phyloP scores from a whole-genome alignment of 2,329 filamentous ascomycete genomes.

The Penicillium sp. region DNA sequence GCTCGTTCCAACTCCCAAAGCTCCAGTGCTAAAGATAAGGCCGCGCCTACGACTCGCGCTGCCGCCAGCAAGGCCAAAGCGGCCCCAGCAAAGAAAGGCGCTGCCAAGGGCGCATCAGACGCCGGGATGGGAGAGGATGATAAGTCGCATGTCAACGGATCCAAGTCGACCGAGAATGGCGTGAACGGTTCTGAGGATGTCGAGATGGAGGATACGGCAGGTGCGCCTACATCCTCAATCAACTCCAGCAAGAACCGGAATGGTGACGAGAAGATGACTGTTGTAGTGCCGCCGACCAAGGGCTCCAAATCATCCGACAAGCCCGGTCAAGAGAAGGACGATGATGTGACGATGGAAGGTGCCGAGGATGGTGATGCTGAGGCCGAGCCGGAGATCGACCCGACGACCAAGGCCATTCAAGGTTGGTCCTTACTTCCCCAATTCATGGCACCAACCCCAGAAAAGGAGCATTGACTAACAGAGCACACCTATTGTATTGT shows the following conservation, averaged over 20 bases:
- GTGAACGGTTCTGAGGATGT: constrained; percentile 68
- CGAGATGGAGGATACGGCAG: constrained; percentile 68
- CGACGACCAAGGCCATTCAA: constrained; percentile 56
- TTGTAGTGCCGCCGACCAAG: constrained; percentile 77
- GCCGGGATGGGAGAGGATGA: constrained; percentile 72
- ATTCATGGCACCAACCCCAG: not conserved
- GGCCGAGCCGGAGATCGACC: constrained; percentile 48
- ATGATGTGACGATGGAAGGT: constrained; percentile 73
- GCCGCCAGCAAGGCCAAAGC: constrained; percentile 47
- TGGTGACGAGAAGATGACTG: constrained; percentile 77
- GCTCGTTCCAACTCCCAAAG: constrained; percentile 48
- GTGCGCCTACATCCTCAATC: constrained; percentile 54
- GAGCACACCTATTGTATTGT: not conserved
- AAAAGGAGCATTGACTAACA: not conserved
- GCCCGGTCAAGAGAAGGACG: constrained; percentile 64
- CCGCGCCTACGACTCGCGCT: constrained; percentile 46
- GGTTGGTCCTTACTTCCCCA: constrained; percentile 37
- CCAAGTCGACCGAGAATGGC: constrained; percentile 71
- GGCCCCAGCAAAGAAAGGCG: constrained; percentile 40
- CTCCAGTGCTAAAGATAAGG: constrained; percentile 51
- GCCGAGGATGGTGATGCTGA: constrained; percentile 46
- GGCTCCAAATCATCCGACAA: constrained; percentile 62
- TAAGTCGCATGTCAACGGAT: constrained; percentile 69
- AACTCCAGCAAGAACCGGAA: constrained; percentile 71
- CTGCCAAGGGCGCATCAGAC: constrained; percentile 41